phyloP scores from a whole-genome alignment of 1,284 basidiomycete genomes.

The Trametes versicolor region DNA sequence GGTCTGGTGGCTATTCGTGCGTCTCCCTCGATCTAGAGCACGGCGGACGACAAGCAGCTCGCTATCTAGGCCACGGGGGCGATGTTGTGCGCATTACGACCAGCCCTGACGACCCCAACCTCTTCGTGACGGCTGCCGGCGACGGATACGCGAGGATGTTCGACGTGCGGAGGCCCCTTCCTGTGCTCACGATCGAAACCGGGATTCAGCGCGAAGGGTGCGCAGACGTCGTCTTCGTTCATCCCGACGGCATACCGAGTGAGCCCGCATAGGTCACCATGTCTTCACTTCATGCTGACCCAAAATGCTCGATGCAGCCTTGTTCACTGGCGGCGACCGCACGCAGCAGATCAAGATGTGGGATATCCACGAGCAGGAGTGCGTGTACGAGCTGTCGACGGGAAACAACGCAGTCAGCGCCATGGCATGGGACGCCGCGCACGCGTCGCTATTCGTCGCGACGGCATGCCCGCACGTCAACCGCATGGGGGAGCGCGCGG shows the following conservation, averaged over 20 bases:
- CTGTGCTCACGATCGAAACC: conserved; percentile 40
- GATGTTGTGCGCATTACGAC: conserved; percentile 45
- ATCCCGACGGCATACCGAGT: conserved; percentile 43
- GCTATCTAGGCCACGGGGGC: conserved; percentile 53
- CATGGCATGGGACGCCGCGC: conserved; percentile 47
- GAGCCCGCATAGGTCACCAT: conserved; percentile 18
- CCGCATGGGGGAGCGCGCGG: conserved; percentile 44
- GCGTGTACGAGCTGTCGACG: conserved; percentile 52
- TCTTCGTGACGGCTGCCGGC: conserved; percentile 48
- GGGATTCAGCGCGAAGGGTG: conserved; percentile 30
- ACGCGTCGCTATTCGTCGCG: conserved; percentile 46
- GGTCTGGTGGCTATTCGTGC: conserved; percentile 38
- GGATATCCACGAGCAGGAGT: conserved; percentile 48
- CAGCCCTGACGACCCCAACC: conserved; percentile 46
- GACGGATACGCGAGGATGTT: conserved; percentile 53
- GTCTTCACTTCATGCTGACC: background rate
- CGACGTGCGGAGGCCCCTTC: conserved; percentile 46
- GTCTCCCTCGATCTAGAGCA: conserved; percentile 47
- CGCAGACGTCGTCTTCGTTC: conserved; percentile 34
- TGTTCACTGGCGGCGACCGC: conserved; percentile 44
- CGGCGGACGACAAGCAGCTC: conserved; percentile 40
- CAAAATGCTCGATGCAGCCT: conserved; percentile 34
- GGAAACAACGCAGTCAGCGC: conserved; percentile 50
- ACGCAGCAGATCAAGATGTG: conserved; percentile 48
- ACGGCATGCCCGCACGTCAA: conserved; percentile 48